Percentiles rank a stretch among this genome's conserved stretches.
These are phyloP conservation scores for Fusarium pilosicola DNA, from an alignment of 2,329 filamentous ascomycete genomes.

Conservation along the genomic window DNA sequence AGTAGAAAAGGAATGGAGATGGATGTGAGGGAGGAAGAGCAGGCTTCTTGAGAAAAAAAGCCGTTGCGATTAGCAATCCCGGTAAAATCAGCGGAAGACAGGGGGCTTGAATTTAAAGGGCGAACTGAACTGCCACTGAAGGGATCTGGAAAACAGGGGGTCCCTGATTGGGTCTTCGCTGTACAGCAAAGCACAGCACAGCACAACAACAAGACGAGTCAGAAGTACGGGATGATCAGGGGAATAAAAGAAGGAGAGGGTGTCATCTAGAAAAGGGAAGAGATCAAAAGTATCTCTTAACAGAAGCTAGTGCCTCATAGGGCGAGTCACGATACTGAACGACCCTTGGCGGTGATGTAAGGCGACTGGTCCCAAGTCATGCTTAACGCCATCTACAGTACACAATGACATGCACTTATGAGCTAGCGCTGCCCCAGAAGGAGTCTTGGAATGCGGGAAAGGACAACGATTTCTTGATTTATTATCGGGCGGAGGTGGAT, in stretches of 20 bases:
- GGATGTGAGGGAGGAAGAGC: conserved; percentile 13
- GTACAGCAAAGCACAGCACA: neutral
- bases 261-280: neutral
- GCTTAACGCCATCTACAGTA: conserved; percentile 33
- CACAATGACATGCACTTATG: neutral
- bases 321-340: conserved; percentile 5
- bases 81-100: conserved; percentile 25
- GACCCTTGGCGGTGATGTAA: conserved; percentile 25
- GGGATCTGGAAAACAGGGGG: conserved; percentile 20
- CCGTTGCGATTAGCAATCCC: conserved; percentile 36
- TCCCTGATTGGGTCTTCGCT: conserved; percentile 5
- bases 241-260: conserved; percentile 17
- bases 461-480: conserved; percentile 22
- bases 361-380: conserved; percentile 13
- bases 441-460: conserved; percentile 39
- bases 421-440: conserved; percentile 28
- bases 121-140: conserved; percentile 9
- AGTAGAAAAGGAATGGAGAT: conserved; percentile 10
- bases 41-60: conserved; percentile 21
- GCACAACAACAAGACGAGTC: conserved; percentile 21
- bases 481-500: conserved; percentile 20
- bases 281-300: conserved; percentile 8
- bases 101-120: conserved; percentile 22
- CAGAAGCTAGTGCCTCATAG: neutral
- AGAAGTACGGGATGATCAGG: conserved; percentile 32